Percentiles rank a stretch among this genome's conserved stretches.
phyloP scores from a whole-genome alignment of 2,329 filamentous ascomycete genomes.

The Colletotrichum caudatum region DNA sequence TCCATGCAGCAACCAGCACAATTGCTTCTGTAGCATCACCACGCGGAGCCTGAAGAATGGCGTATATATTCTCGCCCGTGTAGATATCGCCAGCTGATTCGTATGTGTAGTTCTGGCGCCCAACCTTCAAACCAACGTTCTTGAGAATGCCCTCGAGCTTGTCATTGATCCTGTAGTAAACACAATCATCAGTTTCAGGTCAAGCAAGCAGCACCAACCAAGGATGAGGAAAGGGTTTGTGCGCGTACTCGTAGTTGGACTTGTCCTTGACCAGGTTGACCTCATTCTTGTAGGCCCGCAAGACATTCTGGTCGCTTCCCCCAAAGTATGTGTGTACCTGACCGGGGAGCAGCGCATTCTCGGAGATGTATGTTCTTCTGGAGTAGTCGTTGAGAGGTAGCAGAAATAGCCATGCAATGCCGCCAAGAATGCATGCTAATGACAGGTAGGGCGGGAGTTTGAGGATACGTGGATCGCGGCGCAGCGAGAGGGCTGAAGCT shows the following conservation, averaged over 20 bases:
- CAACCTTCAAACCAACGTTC: constrained; percentile 86
- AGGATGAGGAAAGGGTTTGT: background rate
- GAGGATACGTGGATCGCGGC: constrained; percentile 83
- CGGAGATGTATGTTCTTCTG: constrained; percentile 92
- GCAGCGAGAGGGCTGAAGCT: constrained; percentile 76
- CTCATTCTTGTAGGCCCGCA: constrained; percentile 90
- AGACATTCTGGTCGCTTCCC: constrained; percentile 94
- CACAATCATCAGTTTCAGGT: constrained; percentile 2
- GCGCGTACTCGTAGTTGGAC: constrained; percentile 64
- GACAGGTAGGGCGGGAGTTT: constrained; percentile 91
- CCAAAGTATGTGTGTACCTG: constrained; percentile 99
- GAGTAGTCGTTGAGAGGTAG: constrained; percentile 93
- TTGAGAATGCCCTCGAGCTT: constrained; percentile 81
- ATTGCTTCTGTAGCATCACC: constrained; percentile 98
- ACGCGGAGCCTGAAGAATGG: constrained; percentile 90
- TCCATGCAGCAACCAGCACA: constrained; percentile 90
- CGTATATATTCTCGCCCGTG: constrained; percentile 90
- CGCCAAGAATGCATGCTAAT: constrained; percentile 84
- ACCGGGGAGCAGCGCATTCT: constrained; percentile 94
- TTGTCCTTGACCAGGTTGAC: constrained; percentile 71
- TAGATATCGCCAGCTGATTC: constrained; percentile 79
- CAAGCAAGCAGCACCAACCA: background rate
- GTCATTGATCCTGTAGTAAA: constrained; percentile 67
- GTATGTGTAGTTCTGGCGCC: constrained; percentile 89
- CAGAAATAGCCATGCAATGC: constrained; percentile 89